These are phyloP conservation scores for Knoxdaviesia proteae DNA, from an alignment of 2,329 filamentous ascomycete species.

Conservation along the genomic window DNA sequence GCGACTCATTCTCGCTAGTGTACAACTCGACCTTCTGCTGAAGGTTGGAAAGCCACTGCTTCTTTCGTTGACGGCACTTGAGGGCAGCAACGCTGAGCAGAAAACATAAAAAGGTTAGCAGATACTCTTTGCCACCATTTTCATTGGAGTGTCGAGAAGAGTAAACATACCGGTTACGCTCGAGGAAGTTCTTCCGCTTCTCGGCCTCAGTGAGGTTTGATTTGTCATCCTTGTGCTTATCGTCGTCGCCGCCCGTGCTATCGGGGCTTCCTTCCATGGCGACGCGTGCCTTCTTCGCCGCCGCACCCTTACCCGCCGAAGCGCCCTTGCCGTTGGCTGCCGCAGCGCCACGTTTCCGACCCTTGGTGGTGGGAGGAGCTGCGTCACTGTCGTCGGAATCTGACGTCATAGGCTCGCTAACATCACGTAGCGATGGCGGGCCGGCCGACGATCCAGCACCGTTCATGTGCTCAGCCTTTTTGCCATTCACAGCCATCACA, in stretches of 20 bases:
- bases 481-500: too few relatives aligned
- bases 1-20: slow-evolving; percentile 72
- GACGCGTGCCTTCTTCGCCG: slow-evolving; percentile 6
- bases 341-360: slow-evolving; percentile 28
- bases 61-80: slow-evolving; percentile 94
- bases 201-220: slow-evolving; percentile 94
- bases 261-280: not conserved
- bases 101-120: slow-evolving; percentile 7
- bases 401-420: slow-evolving; percentile 48
- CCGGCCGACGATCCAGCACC: too few relatives aligned
- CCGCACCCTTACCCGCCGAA: slow-evolving; percentile 3
- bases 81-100: slow-evolving; percentile 64
- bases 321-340: slow-evolving; percentile 51
- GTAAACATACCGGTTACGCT: slow-evolving; percentile 65
- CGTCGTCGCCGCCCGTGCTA: slow-evolving; percentile 24
- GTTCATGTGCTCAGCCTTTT: too few relatives aligned
- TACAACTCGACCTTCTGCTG: slow-evolving; percentile 91
- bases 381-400: slow-evolving; percentile 55
- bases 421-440: slow-evolving; percentile 18
- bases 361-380: slow-evolving; percentile 41
- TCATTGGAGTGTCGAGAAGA: not conserved
- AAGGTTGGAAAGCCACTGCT: slow-evolving; percentile 92
- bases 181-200: slow-evolving; percentile 94
- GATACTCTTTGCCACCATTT: not conserved
- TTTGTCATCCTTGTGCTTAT: slow-evolving; percentile 36